Percentiles rank a stretch among this genome's conserved stretches.
These are phyloP conservation scores for Candida palmyrensis DNA, from an alignment of 805 yeast species.

Conservation along the genomic window DNA sequence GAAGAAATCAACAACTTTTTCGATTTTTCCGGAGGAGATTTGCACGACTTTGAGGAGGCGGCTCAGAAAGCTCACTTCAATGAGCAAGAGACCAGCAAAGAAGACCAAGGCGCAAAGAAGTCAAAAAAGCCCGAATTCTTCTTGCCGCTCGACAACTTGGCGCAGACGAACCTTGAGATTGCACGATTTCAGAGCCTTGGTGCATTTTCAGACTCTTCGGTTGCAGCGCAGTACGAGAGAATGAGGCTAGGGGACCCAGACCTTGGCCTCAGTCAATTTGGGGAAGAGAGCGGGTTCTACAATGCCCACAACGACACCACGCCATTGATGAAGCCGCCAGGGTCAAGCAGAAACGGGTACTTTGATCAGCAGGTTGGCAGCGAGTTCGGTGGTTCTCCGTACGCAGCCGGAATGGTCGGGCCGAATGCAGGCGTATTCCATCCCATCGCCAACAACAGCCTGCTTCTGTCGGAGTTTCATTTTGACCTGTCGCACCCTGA, in stretches of 20 bases:
- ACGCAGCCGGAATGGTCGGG: constrained; percentile 5
- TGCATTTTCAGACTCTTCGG: constrained; percentile 15
- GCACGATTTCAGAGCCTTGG: constrained; percentile 9
- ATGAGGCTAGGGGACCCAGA: constrained; percentile 13
- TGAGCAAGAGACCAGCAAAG: neutral
- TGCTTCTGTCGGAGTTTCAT: constrained; percentile 1
- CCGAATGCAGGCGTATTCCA: constrained; percentile 6
- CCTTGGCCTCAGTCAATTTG: constrained; percentile 3
- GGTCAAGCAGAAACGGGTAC: constrained; percentile 12
- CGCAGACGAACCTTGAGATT: constrained; percentile 4
- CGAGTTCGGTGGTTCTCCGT: constrained; percentile 8
- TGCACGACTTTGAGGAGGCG: neutral
- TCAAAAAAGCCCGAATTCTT: constrained; percentile 21
- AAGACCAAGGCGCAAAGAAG: neutral
- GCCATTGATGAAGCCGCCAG: constrained; percentile 31
- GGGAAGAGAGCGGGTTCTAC: constrained; percentile 6
- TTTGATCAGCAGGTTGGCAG: constrained; percentile 6
- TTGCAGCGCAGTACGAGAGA: constrained; percentile 10
- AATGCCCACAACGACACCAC: constrained; percentile 16
- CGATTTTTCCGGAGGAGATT: neutral
- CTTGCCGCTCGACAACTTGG: constrained; percentile 20
- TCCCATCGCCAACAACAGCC: constrained; percentile 6
- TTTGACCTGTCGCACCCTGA: constrained; percentile 10
- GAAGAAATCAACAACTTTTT: neutral
- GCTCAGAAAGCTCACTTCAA: neutral